Conservation (phyloP, 31 red algal species). For the Porphyra umbilicalis region DNA sequence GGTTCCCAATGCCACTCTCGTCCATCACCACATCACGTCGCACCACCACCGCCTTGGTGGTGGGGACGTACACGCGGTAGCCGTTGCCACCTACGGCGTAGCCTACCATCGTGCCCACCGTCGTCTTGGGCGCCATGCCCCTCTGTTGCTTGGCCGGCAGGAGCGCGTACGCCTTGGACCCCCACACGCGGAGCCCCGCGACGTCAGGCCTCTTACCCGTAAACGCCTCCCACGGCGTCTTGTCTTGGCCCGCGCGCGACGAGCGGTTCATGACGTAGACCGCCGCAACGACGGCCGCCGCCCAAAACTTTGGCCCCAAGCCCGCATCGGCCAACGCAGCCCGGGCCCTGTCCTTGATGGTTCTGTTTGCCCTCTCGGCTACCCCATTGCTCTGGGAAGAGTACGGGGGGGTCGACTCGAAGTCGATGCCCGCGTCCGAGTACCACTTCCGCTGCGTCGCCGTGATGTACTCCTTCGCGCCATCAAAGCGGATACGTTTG, state of each 20-base stretch:
- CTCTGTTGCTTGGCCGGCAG: background rate
- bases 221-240: background rate
- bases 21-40: background rate
- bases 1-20: too few relatives aligned
- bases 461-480: background rate
- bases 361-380: background rate
- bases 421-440: background rate
- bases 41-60: background rate
- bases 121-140: background rate
- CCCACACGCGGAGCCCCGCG: background rate
- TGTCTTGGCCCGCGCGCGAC: background rate
- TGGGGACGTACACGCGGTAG: background rate
- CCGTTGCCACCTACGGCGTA: background rate
- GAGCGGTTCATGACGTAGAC: background rate
- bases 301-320: background rate
- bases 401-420: background rate
- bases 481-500: background rate
- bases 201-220: background rate
- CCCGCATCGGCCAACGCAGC: background rate
- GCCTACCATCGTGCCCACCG: background rate
- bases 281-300: background rate
- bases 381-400: background rate
- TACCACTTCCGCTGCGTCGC: background rate
- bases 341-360: background rate
- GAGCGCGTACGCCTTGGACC: background rate